Conservation (phyloP, 78 protist genomes). For the Tieghemostelium lacteum region DNA sequence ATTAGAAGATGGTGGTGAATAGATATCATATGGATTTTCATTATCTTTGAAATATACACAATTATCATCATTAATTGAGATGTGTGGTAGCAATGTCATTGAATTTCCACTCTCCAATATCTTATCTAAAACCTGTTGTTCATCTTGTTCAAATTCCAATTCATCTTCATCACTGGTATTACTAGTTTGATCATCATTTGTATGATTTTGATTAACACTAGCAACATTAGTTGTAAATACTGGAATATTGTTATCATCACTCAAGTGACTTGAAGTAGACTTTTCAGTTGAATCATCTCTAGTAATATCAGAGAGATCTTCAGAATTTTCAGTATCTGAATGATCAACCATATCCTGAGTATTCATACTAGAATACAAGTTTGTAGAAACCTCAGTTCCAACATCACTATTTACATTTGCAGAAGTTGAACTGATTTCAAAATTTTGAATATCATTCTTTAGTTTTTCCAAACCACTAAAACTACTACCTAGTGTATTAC, state of each 20-base stretch:
- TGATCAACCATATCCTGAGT: not conserved
- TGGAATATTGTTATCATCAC: not conserved
- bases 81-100: not conserved
- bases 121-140: not conserved
- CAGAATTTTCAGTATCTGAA: not conserved
- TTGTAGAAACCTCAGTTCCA: not conserved
- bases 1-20: not conserved
- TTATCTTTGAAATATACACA: not conserved
- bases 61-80: not conserved
- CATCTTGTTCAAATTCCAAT: not conserved
- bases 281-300: too few species aligned
- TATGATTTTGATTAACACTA: not conserved
- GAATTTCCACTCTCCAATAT: not conserved
- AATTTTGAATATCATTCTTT: conserved; percentile 12
- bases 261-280: not conserved
- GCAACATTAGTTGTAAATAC: not conserved
- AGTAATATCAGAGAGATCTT: too few species aligned
- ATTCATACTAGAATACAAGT: not conserved
- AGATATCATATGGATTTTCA: conserved; percentile 14
- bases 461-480: conserved; percentile 13
- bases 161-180: not conserved
- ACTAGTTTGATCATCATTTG: not conserved
- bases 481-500: not conserved
- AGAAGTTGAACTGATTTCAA: not conserved
- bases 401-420: not conserved